A percentile compares a stretch with the other conserved stretches of the same genome.
Conservation (phyloP, 1,284 basidiomycete species). For the Thelephora terrestris region DNA sequence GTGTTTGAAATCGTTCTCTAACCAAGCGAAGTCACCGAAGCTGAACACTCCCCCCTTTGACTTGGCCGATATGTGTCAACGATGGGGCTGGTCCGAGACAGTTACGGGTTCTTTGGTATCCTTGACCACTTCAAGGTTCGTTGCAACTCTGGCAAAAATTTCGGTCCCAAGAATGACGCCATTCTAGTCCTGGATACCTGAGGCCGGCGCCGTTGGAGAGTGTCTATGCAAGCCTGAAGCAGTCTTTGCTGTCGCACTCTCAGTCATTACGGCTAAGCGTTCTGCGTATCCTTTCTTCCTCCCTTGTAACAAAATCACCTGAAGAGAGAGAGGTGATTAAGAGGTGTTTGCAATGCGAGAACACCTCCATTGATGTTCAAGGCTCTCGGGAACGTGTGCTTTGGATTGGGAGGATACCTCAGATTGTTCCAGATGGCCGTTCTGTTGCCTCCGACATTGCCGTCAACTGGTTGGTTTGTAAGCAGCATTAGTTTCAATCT, state of each 20-base stretch:
- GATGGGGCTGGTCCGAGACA: slow-evolving; percentile 50
- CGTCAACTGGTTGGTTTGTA: slow-evolving; percentile 56
- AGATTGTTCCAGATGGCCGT: slow-evolving; percentile 43
- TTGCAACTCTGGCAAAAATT: neutral
- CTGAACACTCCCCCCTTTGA: slow-evolving; percentile 25
- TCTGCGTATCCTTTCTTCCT: slow-evolving; percentile 44
- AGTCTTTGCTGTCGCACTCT: slow-evolving; percentile 49
- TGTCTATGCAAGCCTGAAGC: slow-evolving; percentile 36
- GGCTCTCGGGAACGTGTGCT: slow-evolving; percentile 78
- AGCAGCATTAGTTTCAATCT: slow-evolving; percentile 10
- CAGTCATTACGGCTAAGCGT: slow-evolving; percentile 42
- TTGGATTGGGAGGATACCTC: slow-evolving; percentile 52
- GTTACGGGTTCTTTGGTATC: slow-evolving; percentile 44
- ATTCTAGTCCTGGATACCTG: neutral
- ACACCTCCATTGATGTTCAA: slow-evolving; percentile 62
- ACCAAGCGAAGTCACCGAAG: slow-evolving; percentile 32
- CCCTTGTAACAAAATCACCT: slow-evolving; percentile 28
- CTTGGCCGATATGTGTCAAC: neutral
- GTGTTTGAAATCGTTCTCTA: slow-evolving; percentile 37
- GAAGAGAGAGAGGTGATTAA: slow-evolving; percentile 49
- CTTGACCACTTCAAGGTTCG: slow-evolving; percentile 41
- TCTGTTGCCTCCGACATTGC: slow-evolving; percentile 44
- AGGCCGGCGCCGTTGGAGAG: slow-evolving; percentile 28
- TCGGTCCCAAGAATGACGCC: no score
- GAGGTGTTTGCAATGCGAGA: slow-evolving; percentile 63